Conservation (phyloP, 495 filamentous ascomycete genomes). For the Bombardia bombarda region DNA sequence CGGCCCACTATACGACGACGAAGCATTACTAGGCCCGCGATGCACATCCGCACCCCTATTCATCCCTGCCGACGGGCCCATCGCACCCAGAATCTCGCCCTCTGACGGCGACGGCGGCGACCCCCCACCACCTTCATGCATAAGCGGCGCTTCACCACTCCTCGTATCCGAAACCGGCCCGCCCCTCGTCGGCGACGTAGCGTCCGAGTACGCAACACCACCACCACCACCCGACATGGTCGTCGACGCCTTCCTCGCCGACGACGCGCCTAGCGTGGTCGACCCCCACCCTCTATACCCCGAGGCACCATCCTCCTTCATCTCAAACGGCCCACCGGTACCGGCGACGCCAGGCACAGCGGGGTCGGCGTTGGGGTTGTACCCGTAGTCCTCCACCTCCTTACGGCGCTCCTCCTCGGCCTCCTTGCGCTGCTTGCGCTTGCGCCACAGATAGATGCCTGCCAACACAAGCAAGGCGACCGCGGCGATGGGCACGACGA, state of each 20-base stretch:
- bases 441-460: constrained; percentile 78
- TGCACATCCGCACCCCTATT: constrained; percentile 63
- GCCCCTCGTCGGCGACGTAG: constrained; percentile 61
- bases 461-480: constrained; percentile 74
- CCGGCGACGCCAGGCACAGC: constrained; percentile 56
- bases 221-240: constrained; percentile 73
- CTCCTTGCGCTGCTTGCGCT: constrained; percentile 72
- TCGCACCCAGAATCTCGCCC: constrained; percentile 58
- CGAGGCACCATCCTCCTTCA: constrained; percentile 54
- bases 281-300: constrained; percentile 96
- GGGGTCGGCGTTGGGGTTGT: constrained; percentile 91
- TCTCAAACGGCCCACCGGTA: constrained; percentile 62
- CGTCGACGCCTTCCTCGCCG: constrained; percentile 74
- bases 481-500: constrained; percentile 85
- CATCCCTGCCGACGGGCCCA: constrained; percentile 62
- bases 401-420: constrained; percentile 84
- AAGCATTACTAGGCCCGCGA: constrained; percentile 91
- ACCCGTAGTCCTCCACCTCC: constrained; percentile 93
- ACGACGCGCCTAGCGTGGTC: constrained; percentile 59
- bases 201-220: constrained; percentile 63
- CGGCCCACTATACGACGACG: constrained; percentile 83
- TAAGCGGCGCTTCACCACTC: constrained; percentile 61
- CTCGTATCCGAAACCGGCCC: constrained; percentile 60
- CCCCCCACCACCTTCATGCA: constrained; percentile 46
- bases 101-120: constrained; percentile 44